These are phyloP conservation scores for Rutstroemia sp. DNA, from an alignment of 2,329 filamentous ascomycete genomes.

Conservation along the genomic window DNA sequence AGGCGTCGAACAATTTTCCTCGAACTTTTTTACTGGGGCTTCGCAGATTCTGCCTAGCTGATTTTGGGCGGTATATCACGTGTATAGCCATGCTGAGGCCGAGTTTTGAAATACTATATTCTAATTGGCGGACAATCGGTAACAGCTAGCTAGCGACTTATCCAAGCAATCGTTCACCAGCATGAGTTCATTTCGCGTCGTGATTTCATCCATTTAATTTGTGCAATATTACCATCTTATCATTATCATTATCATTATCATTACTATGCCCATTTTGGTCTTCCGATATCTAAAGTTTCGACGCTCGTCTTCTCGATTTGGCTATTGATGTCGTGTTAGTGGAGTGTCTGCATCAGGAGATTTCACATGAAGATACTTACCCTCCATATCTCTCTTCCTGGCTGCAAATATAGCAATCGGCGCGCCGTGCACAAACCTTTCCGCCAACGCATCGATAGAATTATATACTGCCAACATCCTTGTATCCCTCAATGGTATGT, in stretches of 20 bases:
- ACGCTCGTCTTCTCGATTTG: constrained; percentile 18
- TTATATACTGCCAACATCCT: constrained; percentile 41
- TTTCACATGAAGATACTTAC: constrained; percentile 11
- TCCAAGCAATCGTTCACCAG: too few species aligned
- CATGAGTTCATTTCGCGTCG: too few species aligned
- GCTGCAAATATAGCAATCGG: constrained; percentile 37
- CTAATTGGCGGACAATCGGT: too few species aligned
- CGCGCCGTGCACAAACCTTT: constrained; percentile 41
- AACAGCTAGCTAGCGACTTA: too few species aligned
- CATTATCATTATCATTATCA: neutral
- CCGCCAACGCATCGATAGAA: constrained; percentile 39
- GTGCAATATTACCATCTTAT: too few species aligned
- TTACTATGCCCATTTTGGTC: neutral
- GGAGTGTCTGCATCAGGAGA: neutral
- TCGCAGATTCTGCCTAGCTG: neutral
- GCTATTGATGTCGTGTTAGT: constrained; percentile 10
- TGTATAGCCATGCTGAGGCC: neutral
- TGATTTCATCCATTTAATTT: neutral
- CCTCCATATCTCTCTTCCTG: constrained; percentile 31
- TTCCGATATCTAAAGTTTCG: constrained; percentile 14
- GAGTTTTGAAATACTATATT: too few species aligned
- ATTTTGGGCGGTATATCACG: neutral
- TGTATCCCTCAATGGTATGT: constrained; percentile 36
- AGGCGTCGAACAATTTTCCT: constrained; percentile 1
- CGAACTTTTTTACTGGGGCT: constrained; percentile 5